Conservation (phyloP, 257 asterid species). For the Craterostigma plantagineum region DNA sequence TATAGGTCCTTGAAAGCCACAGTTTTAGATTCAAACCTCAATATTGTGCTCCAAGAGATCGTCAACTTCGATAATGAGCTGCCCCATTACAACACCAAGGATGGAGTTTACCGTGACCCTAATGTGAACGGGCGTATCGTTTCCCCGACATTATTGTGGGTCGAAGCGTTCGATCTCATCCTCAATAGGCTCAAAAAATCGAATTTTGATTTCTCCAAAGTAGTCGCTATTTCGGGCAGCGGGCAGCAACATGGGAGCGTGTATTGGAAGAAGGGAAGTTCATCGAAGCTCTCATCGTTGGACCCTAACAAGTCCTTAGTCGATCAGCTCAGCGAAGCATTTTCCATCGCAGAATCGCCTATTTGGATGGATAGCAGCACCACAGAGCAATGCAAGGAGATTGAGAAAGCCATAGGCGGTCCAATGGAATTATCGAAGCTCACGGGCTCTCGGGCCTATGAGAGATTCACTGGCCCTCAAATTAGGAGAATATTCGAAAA, state of each 20-base stretch:
- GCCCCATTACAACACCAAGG: conserved; percentile 76
- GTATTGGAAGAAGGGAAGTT: conserved; percentile 77
- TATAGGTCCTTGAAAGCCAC: conserved; percentile 88
- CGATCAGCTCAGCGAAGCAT: conserved; percentile 50
- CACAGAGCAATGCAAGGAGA: conserved; percentile 55
- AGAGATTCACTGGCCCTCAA: conserved; percentile 89
- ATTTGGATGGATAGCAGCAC: conserved; percentile 98
- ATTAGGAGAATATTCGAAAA: conserved; percentile 63
- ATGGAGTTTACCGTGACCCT: conserved; percentile 67
- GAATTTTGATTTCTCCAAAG: conserved; percentile 37
- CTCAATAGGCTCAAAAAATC: conserved; percentile 51
- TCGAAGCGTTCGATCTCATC: conserved; percentile 71
- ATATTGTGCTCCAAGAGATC: conserved; percentile 45
- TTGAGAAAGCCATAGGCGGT: conserved; percentile 78
- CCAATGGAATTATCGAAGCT: conserved; percentile 60
- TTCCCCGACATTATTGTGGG: conserved; percentile 94
- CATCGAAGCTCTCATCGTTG: conserved; percentile 27
- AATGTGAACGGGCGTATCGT: conserved; percentile 57
- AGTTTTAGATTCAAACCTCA: conserved; percentile 54
- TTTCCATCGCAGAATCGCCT: conserved; percentile 74
- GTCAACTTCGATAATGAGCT: conserved; percentile 70
- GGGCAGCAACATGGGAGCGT: conserved; percentile 99
- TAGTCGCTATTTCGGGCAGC: conserved; percentile 82
- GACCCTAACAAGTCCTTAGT: conserved; percentile 28
- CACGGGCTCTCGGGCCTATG: conserved; percentile 81